A percentile compares a stretch with the other conserved stretches of the same genome.
Conservation (phyloP, 257 asterid genomes). For the Handroanthus guayacan region DNA sequence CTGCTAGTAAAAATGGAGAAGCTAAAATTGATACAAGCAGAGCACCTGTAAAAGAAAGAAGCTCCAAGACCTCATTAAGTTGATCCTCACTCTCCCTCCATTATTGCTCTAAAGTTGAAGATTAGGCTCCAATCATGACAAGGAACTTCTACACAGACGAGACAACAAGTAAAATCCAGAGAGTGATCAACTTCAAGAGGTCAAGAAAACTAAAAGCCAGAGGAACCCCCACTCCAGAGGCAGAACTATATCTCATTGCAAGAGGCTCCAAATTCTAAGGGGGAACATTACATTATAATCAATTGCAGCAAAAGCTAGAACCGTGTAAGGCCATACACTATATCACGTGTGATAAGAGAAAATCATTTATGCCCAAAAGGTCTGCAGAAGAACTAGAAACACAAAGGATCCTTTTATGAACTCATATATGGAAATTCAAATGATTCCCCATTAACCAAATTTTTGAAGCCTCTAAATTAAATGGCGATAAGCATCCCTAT, state of each 20-base stretch:
- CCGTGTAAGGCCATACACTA: neutral
- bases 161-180: neutral
- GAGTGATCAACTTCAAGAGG: constrained; percentile 15
- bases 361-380: neutral
- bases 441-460: constrained; percentile 4
- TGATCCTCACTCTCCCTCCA: constrained; percentile 18
- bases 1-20: constrained; percentile 71
- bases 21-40: constrained; percentile 71
- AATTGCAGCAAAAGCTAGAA: constrained; percentile 18
- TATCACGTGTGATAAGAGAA: neutral
- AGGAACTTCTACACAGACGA: neutral
- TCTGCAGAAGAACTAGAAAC: neutral
- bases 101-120: constrained; percentile 11
- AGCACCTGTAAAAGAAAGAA: constrained; percentile 64
- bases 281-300: neutral
- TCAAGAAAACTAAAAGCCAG: neutral
- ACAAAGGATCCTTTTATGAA: constrained; percentile 6
- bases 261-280: constrained; percentile 8
- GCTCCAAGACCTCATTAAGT: constrained; percentile 16
- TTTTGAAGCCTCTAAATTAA: constrained; percentile 19
- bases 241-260: neutral
- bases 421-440: constrained; percentile 19
- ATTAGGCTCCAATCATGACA: constrained; percentile 17
- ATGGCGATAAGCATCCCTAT: neutral
- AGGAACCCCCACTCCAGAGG: constrained; percentile 1